Base-by-base conservation (phyloP, 768 basidiomycete genomes). In the Leccinum ochraceum region DNA sequence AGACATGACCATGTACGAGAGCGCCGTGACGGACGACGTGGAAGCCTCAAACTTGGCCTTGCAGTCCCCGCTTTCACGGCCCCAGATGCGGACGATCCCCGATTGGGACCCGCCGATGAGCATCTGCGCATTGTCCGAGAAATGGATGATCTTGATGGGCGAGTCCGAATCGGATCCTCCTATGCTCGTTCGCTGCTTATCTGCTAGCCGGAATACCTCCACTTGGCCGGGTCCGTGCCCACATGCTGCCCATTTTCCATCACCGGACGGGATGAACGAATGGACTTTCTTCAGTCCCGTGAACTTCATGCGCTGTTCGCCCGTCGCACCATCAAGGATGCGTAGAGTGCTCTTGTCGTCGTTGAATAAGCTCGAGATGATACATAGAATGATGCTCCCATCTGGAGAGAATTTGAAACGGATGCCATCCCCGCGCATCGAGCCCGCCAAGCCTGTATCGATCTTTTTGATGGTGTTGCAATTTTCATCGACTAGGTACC, bases 101-200 rank as follows among this genome's bases (percentile, higher is more conserved):
- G 54, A 24, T 28, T 58, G 1, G n/a, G 60, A 70, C 5, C 66
- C 72, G 1, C 71, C 65, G 28, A 67, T 60, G 37, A 72, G 56
- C 5, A 54, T 48, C 32, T 28, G 28, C 5, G 58, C 62, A 24
- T 66, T 57, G 10, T 46, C 53, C 9, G 70, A 69, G 53, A 71
- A 72, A 10, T 46, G 14, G 30, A 72, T 30, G 1, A 57, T 60
- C 1, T 37, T 46, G 20, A 59, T 28, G 1, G 44, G 48, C 9
- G 32, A 37, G n/a, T 44, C 42, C 4, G 4, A 51, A 6, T 39
- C 14, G 6, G 57, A 9, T 3, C 16, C 51, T 6, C 3, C 11
- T 4, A 67, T n/a, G 16, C 5, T 56, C 39, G 24, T 57, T 7
- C 56, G 52, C 2, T 42, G 22, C 2, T 10, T 17, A 30, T 22